Conservation (phyloP, 345 rosid species). For the Rhodamnia rubescens region DNA sequence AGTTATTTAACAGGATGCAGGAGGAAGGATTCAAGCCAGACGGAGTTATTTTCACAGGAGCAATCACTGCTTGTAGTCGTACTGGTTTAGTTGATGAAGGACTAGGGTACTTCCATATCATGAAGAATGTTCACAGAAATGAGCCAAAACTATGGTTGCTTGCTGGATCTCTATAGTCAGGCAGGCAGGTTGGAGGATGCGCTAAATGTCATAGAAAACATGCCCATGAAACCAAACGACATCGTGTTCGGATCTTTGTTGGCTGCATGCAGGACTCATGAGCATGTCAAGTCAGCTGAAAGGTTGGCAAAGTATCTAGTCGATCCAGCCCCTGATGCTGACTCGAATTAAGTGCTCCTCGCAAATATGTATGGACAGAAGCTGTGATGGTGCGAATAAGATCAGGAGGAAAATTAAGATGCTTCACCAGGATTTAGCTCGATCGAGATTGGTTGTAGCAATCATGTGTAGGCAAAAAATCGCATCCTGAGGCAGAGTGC, state of each 20-base stretch:
- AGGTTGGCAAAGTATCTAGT: slow-evolving; percentile 30
- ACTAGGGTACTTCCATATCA: slow-evolving; percentile 32
- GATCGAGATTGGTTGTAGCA: slow-evolving; percentile 40
- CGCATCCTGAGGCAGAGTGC: slow-evolving; percentile 27
- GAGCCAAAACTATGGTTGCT: slow-evolving; percentile 78
- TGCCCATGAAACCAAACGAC: slow-evolving; percentile 75
- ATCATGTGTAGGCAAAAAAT: slow-evolving; percentile 55
- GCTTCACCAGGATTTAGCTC: slow-evolving; percentile 58
- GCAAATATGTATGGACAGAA: slow-evolving; percentile 60
- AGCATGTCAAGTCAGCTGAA: slow-evolving; percentile 46
- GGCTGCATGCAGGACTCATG: slow-evolving; percentile 51
- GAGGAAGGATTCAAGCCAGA: slow-evolving; percentile 49
- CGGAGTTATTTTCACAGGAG: slow-evolving; percentile 62
- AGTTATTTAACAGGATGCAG: slow-evolving; percentile 42
- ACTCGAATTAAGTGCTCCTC: slow-evolving; percentile 60
- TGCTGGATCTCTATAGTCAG: slow-evolving; percentile 75
- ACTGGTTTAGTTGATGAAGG: slow-evolving; percentile 64
- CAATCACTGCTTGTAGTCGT: slow-evolving; percentile 60
- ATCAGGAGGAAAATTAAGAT: slow-evolving; percentile 59
- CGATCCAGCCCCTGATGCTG: slow-evolving; percentile 31
- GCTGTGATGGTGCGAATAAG: slow-evolving; percentile 66
- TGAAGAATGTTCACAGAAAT: slow-evolving; percentile 37
- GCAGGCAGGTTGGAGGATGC: slow-evolving; percentile 77
- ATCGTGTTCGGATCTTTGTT: slow-evolving; percentile 65
- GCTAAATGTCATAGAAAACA: slow-evolving; percentile 32